phyloP scores from a whole-genome alignment of 148 eudicot species.

The Silene uniflora region DNA sequence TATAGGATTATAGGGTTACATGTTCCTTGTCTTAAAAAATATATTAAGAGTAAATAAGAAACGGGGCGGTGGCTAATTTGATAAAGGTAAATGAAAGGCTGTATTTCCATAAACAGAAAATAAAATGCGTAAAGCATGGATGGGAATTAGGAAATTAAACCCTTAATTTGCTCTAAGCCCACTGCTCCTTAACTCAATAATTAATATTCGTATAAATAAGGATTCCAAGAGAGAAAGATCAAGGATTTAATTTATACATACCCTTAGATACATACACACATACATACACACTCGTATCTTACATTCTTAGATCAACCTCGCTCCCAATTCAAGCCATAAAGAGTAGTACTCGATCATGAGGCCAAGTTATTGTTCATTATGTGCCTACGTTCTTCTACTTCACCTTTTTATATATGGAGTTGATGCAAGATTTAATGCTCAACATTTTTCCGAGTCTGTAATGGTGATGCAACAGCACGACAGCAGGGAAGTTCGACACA shows the following conservation, averaged over 20 bases:
- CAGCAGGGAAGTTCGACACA: too few relatives aligned
- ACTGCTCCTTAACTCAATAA: not conserved
- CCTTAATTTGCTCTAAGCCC: not conserved
- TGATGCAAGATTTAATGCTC: not conserved
- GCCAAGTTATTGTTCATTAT: not conserved
- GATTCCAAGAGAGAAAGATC: too few relatives aligned
- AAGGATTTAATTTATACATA: too few relatives aligned
- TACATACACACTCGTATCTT: too few relatives aligned
- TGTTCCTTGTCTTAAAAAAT: not conserved
- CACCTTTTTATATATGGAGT: not conserved
- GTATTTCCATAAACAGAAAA: not conserved
- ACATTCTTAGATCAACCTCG: too few relatives aligned
- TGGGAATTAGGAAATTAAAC: not conserved
- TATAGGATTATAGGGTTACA: not conserved
- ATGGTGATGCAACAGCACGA: not conserved
- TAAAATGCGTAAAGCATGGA: not conserved
- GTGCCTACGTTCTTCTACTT: not conserved
- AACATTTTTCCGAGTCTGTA: not conserved
- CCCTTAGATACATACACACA: too few relatives aligned
- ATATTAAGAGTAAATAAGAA: too few relatives aligned
- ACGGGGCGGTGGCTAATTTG: too few relatives aligned
- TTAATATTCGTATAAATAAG: too few relatives aligned
- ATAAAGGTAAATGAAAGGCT: not conserved
- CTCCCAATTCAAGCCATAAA: too few relatives aligned
- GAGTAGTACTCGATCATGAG: not conserved